These are phyloP conservation scores for Zygosaccharomyces bisporus DNA, from an alignment of 805 yeast genomes.

Conservation along the genomic window DNA sequence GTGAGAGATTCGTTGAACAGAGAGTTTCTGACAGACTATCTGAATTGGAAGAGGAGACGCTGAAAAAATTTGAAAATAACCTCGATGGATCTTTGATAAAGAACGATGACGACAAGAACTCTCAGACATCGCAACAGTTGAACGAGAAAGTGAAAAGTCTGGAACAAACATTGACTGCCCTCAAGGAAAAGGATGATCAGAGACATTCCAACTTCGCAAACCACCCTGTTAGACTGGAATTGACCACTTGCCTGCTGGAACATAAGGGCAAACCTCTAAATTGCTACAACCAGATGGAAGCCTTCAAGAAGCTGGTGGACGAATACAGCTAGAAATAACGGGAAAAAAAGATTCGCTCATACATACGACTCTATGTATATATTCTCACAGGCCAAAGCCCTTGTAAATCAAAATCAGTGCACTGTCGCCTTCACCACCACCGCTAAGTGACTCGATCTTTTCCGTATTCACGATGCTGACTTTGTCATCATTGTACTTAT, in stretches of 20 bases:
- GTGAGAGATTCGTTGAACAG: constrained; percentile 62
- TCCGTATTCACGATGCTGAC: constrained; percentile 75
- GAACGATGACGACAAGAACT: constrained; percentile 28
- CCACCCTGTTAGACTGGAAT: constrained; percentile 42
- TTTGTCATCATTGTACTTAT: constrained; percentile 90
- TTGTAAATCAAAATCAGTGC: constrained; percentile 86
- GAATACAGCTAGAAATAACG: constrained; percentile 7
- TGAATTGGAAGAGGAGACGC: constrained; percentile 50
- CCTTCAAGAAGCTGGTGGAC: constrained; percentile 56
- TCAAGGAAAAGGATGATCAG: constrained; percentile 35
- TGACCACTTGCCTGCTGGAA: constrained; percentile 55
- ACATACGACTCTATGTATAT: constrained; percentile 8
- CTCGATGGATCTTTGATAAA: constrained; percentile 42
- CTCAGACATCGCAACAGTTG: constrained; percentile 32
- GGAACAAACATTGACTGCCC: constrained; percentile 36
- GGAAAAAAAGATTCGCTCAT: constrained; percentile 6
- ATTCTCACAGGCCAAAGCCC: constrained; percentile 60
- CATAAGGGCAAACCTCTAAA: constrained; percentile 65
- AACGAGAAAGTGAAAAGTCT: constrained; percentile 44
- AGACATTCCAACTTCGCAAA: constrained; percentile 19
- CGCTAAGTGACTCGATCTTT: constrained; percentile 79
- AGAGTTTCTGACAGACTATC: constrained; percentile 57
- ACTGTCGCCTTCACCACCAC: constrained; percentile 97
- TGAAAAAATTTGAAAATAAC: constrained; percentile 48
- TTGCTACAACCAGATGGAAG: constrained; percentile 78